phyloP scores from a whole-genome alignment of 805 yeast species.

The Teunomyces barrocoloradensis region DNA sequence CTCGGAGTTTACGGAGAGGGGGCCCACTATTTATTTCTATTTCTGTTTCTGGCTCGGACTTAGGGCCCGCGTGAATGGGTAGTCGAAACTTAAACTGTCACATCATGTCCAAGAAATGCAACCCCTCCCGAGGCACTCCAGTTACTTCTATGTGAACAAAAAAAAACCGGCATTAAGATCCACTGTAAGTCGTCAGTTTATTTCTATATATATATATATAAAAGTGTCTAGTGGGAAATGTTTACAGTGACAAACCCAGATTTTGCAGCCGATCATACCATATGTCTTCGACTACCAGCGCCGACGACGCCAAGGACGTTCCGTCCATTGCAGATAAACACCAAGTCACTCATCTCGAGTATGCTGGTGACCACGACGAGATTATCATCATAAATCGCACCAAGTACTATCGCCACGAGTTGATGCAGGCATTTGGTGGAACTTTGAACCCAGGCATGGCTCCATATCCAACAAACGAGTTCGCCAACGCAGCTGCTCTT shows the following conservation, averaged over 20 bases:
- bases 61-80: background rate
- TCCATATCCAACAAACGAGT: conserved; percentile 44
- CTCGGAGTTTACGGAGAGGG: background rate
- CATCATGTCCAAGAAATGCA: too few species aligned
- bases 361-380: conserved; percentile 37
- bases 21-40: too few species aligned
- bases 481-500: conserved; percentile 53
- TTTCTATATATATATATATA: too few species aligned
- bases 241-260: background rate
- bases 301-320: background rate
- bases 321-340: background rate
- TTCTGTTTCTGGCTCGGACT: background rate
- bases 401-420: conserved; percentile 51
- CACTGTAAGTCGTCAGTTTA: too few species aligned
- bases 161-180: too few species aligned
- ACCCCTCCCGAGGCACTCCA: too few species aligned
- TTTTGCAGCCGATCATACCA: background rate
- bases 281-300: conserved; percentile 1
- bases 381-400: conserved; percentile 41
- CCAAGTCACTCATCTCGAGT: conserved; percentile 6
- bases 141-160: too few species aligned
- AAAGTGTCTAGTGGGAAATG: too few species aligned
- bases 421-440: conserved; percentile 65
- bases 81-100: background rate
- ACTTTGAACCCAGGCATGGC: conserved; percentile 47